Evolutionary conservation across 2,329 filamentous ascomycete genomes (phyloP), one percentile per base, ranked within the genome.

Genomic region (Dothiorella sarmentorum): DNA sequence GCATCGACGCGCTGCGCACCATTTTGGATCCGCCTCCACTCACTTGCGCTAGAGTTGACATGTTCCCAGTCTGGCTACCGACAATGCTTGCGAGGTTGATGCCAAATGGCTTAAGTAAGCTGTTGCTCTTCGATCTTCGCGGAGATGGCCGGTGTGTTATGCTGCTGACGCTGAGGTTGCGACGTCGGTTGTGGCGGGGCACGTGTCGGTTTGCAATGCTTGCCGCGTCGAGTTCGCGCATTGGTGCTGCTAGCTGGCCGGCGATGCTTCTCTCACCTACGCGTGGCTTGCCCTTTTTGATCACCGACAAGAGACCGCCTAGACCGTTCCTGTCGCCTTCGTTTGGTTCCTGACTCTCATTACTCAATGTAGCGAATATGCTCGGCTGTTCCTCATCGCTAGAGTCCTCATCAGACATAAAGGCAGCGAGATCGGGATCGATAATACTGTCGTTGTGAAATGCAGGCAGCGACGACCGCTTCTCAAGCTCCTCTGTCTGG

Each of bases 371-470:
- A 20, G 82, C 76, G 73, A 96, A 89, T 11, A 97, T 87, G 68
- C 88, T 92, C 74, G 92, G 87, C 66, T 95, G 90, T 64, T 99
- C 92, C 66, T 96, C 92, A 35, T 89, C 93, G 66, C 91, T 97
- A 1, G 92, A 96, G 47, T 90, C 91, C 65, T 90, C 87, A 70
- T 99, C 94, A 6, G 94, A 99, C 80, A 99, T 89, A 74, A 95
- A 99, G 31, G 91, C 89, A 4, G 92, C 93, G 56, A 99, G 78
- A 68, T 99, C 94, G 1, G 94, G 94, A 69, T 99, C 94, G 65
- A 99, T 97, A 65, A 99, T 96, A 69, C 94, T 97, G 76, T 99
- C 94, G 68, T 94, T 91, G 71, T 99, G 94, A 66, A 99, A 97
- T n/a, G 91, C 91, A 15, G 92, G 88, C 33, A 96, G 81, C 40